Base-by-base conservation (phyloP, 352 stramenopile species). In the Phytopythium montanum region DNA sequence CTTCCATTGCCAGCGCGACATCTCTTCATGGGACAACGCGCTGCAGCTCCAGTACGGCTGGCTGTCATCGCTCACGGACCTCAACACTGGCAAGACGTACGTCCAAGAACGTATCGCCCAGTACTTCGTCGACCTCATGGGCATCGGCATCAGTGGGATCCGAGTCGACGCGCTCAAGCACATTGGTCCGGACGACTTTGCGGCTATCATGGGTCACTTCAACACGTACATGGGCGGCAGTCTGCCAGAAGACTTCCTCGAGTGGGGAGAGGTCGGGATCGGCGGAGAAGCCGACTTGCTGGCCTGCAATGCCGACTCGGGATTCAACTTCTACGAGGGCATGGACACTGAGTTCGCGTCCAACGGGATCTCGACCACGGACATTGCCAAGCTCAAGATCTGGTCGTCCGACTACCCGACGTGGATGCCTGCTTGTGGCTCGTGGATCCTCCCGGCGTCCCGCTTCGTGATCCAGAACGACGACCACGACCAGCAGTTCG, bases 391-490 rank as follows among this genome's bases (percentile, higher is more conserved):
- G 52, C 69, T 92, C 56, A 92, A 92, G 70, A 84, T 90, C 55
- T 92, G 78, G 82, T 88, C 78, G 45, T 83, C 68, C 0, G 82
- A 88, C 44, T 92, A 92, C 65, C 80, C 82, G 10, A 82, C 75
- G 39, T 56, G 76, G 13, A 69, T 77, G 54, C 78, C 78, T 3
- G 60, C 76, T n/a, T 86, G 76, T 28, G 79, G 76, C 16, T 79
- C 66, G n/a, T 91, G 81, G 74, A 80, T 87, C 52, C 44, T 91
- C 16, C 76, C 77, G 21, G 38, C 78, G 2, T 75, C 75, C 23
- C 75, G 82, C 0, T 87, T 88, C 26, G 82, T 88, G 42, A 69
- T 92, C 10, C 82, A 92, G 58, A 92, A 90, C 60, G 82, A 90
- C 33, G 80, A 90, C 60, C 75, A 85, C 59, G 82, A 92, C 66